These are phyloP conservation scores for Aspergillus arachidicola DNA, from an alignment of 2,329 filamentous ascomycete species.

Conservation along the genomic window DNA sequence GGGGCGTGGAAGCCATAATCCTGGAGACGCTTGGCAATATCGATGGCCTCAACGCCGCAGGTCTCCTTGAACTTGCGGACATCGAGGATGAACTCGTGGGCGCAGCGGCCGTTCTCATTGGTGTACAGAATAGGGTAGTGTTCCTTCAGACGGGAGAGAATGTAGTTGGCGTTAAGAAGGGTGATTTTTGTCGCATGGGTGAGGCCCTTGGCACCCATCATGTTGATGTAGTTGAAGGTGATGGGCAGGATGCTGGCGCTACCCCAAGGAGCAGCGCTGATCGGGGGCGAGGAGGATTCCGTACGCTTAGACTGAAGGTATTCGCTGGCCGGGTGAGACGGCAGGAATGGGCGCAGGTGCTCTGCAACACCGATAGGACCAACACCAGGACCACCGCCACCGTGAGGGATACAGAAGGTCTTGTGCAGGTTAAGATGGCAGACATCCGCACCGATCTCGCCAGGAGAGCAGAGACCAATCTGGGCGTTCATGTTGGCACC, in stretches of 20 bases:
- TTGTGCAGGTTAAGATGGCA: conserved; percentile 98
- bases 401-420: conserved; percentile 98
- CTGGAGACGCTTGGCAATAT: conserved; percentile 93
- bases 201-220: conserved; percentile 84
- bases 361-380: conserved; percentile 90
- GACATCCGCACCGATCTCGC: conserved; percentile 92
- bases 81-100: conserved; percentile 97
- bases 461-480: conserved; percentile 91
- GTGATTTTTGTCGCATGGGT: conserved; percentile 89
- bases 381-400: conserved; percentile 89
- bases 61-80: conserved; percentile 80
- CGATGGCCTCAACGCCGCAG: conserved; percentile 84
- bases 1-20: conserved; percentile 98
- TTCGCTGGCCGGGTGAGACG: conserved; percentile 66
- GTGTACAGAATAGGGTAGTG: conserved; percentile 94
- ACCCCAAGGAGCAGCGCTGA: conserved; percentile 82
- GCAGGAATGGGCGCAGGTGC: conserved; percentile 76
- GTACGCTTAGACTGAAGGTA: conserved; percentile 43
- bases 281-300: conserved; percentile 60
- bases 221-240: conserved; percentile 90
- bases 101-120: conserved; percentile 83
- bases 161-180: conserved; percentile 96
- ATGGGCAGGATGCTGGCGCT: conserved; percentile 92
- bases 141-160: conserved; percentile 80
- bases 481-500: conserved; percentile 99